Evolutionary conservation across 306 rosid genomes (phyloP).

Genomic region (Malus sieversii): DNA sequence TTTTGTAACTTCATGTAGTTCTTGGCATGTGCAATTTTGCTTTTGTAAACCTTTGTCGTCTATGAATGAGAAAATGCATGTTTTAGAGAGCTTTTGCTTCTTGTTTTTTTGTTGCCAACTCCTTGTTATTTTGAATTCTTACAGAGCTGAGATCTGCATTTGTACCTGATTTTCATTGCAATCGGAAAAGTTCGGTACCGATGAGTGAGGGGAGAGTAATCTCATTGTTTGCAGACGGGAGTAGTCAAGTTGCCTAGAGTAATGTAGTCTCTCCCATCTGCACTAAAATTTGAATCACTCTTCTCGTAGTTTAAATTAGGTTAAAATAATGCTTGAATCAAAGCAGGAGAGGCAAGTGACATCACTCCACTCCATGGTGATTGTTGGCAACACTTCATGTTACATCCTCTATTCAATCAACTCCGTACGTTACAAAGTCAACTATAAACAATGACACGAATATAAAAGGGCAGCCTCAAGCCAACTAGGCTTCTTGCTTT

Average conservation of each 20-base stretch:
- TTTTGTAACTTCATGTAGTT: conserved; percentile 30
- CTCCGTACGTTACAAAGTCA: not conserved
- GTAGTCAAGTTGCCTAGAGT: not conserved
- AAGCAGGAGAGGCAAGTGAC: not conserved
- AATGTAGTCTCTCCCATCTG: not conserved
- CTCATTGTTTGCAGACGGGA: not conserved
- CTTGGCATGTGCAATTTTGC: conserved; percentile 18
- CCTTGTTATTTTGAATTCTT: not conserved
- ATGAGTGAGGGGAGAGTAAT: not conserved
- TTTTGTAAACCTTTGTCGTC: conserved; percentile 9
- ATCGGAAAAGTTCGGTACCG: not conserved
- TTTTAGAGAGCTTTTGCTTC: conserved; percentile 4
- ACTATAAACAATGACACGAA: not conserved
- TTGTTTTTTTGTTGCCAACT: not conserved
- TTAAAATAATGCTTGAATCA: not conserved
- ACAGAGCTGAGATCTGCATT: not conserved
- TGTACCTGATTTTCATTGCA: not conserved
- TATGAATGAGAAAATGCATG: conserved; percentile 27
- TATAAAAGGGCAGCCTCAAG: not conserved
- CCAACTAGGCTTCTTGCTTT: accelerated
- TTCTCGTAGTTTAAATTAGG: not conserved
- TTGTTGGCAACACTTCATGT: not conserved
- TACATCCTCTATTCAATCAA: no score
- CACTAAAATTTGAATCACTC: no score
- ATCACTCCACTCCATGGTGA: not conserved